Evolutionary conservation across 2,329 filamentous ascomycete genomes (phyloP), one percentile per base, ranked within the genome.

Genomic region (Colletotrichum horii): DNA sequence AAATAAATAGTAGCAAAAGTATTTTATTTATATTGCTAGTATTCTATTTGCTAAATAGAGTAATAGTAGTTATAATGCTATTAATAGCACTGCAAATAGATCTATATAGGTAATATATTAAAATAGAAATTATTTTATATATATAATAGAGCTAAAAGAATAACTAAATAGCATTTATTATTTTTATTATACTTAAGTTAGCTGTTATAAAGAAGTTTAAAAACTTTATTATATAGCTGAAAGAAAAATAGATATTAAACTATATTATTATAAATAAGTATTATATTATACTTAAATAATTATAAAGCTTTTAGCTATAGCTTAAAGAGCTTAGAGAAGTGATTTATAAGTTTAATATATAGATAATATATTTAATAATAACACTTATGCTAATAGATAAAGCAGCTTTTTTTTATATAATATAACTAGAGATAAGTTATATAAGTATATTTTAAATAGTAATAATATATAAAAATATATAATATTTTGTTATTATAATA

Each of bases 21-120:
- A 19, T 79, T 16, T 75, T 66, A 55, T 78, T 79, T 26, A 78
- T 78, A 28, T 72, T 79, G 36, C 71, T 70, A 67, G 77, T 60
- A 56, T 76, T 61, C 62, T 77, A 14, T 52, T 69, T 38, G 19
- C 19, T 26, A 12, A 34, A 76, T 16, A 68, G 73, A 16, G 34
- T 48, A 15, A 52, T 22, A 22, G 71, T 62, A 16, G 66, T 78
- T n/a, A 66, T 78, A n/a, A 65, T 70, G 15, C 76, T 62, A 56
- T 67, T 78, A 14, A 24, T 76, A 12, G 64, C 43, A 16, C 70
- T 76, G 12, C 43, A 62, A 3, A 56, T 60, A 32, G 73, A 78
- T 62, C 30, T 78, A 11, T 11, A 77, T 26, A 28, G 11, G 52
- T 26, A 43, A 19, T 77, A 62, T 36, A 38, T 32, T 15, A 26